Conservation (phyloP, 2,329 filamentous ascomycete genomes). For the Calonectria pseudoturangicola region DNA sequence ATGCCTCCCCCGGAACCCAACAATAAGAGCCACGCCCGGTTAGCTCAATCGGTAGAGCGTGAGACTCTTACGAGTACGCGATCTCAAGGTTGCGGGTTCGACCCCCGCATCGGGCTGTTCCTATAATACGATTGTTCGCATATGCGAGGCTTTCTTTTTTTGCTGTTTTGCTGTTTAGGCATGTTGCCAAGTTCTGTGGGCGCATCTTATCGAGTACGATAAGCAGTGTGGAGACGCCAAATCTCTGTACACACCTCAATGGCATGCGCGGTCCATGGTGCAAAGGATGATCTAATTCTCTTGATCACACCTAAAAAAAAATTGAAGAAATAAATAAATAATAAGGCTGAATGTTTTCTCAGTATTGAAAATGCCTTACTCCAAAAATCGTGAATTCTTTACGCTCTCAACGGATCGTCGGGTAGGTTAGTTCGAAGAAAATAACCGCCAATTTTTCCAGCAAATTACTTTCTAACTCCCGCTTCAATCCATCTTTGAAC, state of each 20-base stretch:
- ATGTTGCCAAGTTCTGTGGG: not conserved
- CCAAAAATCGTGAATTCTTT: not conserved
- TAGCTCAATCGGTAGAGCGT: conserved; percentile 73
- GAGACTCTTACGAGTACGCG: conserved; percentile 73
- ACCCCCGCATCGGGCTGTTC: conserved; percentile 63
- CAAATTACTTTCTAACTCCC: not conserved
- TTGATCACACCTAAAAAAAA: no score
- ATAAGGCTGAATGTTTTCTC: no score
- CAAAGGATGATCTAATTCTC: no score
- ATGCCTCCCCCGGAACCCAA: conserved; percentile 7
- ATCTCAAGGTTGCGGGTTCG: conserved; percentile 76
- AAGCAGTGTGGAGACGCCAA: not conserved
- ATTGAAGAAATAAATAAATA: no score
- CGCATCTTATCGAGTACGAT: not conserved
- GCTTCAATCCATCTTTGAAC: not conserved
- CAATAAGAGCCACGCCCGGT: conserved; percentile 49
- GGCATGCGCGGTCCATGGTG: no score
- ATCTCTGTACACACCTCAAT: no score
- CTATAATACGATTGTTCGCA: conserved; percentile 46
- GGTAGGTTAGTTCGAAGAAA: not conserved
- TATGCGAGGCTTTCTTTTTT: conserved; percentile 48
- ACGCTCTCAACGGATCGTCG: not conserved
- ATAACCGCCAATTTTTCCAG: not conserved
- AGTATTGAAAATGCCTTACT: no score
- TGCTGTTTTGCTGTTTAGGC: not conserved